Evolutionary conservation across 306 rosid species (phyloP).

Genomic region (Ceratonia siliqua): DNA sequence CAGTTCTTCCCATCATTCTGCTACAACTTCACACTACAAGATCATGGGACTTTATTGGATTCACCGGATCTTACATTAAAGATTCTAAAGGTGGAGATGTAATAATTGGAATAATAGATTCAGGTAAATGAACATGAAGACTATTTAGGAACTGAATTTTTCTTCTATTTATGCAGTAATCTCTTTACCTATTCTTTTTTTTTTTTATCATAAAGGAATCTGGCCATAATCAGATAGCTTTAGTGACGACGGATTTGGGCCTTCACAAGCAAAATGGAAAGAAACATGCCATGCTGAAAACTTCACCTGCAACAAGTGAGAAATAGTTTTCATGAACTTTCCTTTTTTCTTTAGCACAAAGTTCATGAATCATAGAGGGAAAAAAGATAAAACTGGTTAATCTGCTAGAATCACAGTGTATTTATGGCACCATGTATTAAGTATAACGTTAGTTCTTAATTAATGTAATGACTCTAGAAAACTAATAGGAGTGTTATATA

Average conservation of each 20-base stretch:
- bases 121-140: neutral
- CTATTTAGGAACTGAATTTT: neutral
- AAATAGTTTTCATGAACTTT: neutral
- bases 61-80: neutral
- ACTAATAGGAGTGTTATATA: no score
- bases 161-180: no score
- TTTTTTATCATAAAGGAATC: neutral
- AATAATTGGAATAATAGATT: slow-evolving; percentile 22
- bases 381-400: no score
- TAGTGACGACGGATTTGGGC: slow-evolving; percentile 14
- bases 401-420: no score
- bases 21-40: slow-evolving; percentile 40
- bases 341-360: neutral
- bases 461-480: no score
- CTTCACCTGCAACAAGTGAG: slow-evolving; percentile 33
- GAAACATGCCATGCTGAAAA: neutral
- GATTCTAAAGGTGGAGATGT: neutral
- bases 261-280: slow-evolving; percentile 28
- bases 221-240: slow-evolving; percentile 33
- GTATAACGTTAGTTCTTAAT: no score
- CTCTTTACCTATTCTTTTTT: no score
- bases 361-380: no score
- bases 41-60: slow-evolving; percentile 50
- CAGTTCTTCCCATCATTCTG: slow-evolving; percentile 35
- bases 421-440: no score